These are phyloP conservation scores for Trichomonascaceae sp. DNA, from an alignment of 1,139 yeast genomes.

Conservation along the genomic window DNA sequence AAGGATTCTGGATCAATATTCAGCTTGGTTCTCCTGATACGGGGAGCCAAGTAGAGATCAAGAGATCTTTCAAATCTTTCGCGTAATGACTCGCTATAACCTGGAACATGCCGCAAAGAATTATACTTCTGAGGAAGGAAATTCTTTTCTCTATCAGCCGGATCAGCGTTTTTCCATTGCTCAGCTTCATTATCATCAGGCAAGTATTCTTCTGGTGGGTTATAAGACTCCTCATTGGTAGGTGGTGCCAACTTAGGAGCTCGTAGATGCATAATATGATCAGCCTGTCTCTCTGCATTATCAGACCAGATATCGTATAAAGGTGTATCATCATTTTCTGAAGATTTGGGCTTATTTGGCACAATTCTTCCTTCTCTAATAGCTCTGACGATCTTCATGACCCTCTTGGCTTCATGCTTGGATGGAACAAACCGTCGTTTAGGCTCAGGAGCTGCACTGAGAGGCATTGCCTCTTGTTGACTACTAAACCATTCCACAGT, in stretches of 20 bases:
- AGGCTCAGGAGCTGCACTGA: slow-evolving; percentile 92
- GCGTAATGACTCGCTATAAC: slow-evolving; percentile 75
- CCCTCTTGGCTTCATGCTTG: slow-evolving; percentile 90
- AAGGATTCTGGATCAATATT: slow-evolving; percentile 95
- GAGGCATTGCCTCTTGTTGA: slow-evolving; percentile 82
- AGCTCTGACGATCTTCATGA: slow-evolving; percentile 94
- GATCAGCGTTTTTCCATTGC: slow-evolving; percentile 66
- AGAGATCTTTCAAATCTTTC: slow-evolving; percentile 92
- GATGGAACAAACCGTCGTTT: slow-evolving; percentile 95
- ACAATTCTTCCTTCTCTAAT: slow-evolving; percentile 93
- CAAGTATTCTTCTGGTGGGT: slow-evolving; percentile 94
- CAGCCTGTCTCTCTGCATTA: slow-evolving; percentile 48
- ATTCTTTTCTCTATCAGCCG: slow-evolving; percentile 71
- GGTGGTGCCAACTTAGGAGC: slow-evolving; percentile 98
- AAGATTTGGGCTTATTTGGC: slow-evolving; percentile 51
- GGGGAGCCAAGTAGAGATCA: slow-evolving; percentile 92
- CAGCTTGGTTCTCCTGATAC: slow-evolving; percentile 85
- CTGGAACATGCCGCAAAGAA: slow-evolving; percentile 88
- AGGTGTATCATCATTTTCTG: slow-evolving; percentile 33
- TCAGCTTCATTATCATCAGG: slow-evolving; percentile 71
- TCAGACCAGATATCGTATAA: slow-evolving; percentile 83
- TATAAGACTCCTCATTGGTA: slow-evolving; percentile 91
- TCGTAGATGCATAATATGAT: slow-evolving; percentile 83
- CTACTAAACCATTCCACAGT: slow-evolving; percentile 93
- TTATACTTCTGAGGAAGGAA: slow-evolving; percentile 77